A percentile compares a stretch with the other conserved stretches of the same genome.
Conservation (phyloP, 306 rosid genomes). For the Quercus ilex region DNA sequence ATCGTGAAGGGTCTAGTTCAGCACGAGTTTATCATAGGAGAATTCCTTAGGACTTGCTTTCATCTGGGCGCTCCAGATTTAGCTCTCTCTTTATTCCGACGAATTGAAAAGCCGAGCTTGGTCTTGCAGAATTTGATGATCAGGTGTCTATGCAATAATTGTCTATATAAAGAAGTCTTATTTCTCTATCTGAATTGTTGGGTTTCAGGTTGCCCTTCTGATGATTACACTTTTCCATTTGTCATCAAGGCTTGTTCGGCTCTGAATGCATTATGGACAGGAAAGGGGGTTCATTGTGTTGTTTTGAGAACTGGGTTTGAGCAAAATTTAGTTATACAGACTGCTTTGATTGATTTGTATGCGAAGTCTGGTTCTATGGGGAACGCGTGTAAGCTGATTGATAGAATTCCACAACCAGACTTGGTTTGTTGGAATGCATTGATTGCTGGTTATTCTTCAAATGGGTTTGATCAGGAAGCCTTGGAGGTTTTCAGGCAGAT, state of each 20-base stretch:
- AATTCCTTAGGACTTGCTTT: constrained; percentile 24
- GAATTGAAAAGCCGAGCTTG: constrained; percentile 22
- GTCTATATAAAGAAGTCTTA: constrained; percentile 25
- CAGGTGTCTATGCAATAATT: constrained; percentile 22
- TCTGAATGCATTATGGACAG: constrained; percentile 8
- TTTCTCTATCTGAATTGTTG: constrained; percentile 2
- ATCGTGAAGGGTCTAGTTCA: constrained; percentile 15
- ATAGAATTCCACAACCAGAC: constrained; percentile 33
- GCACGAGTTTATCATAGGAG: background rate
- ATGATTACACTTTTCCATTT: constrained; percentile 29
- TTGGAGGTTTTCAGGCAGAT: constrained; percentile 14
- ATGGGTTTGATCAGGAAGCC: constrained; percentile 31
- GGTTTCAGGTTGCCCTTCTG: constrained; percentile 27
- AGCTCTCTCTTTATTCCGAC: constrained; percentile 20
- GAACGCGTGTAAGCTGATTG: constrained; percentile 24
- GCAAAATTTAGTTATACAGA: constrained; percentile 28
- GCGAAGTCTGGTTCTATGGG: constrained; percentile 20
- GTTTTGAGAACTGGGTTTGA: constrained; percentile 28
- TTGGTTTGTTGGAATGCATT: constrained; percentile 32
- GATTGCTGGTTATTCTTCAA: constrained; percentile 29
- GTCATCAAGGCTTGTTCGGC: constrained; percentile 38
- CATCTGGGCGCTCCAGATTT: constrained; percentile 26
- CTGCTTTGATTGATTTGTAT: constrained; percentile 24
- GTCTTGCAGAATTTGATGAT: constrained; percentile 26
- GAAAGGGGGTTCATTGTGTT: constrained; percentile 26